Evolutionary conservation across 2,329 filamentous ascomycete genomes (phyloP), one percentile per base, ranked within the genome.

Genomic region (Chaetomium olivaceum): DNA sequence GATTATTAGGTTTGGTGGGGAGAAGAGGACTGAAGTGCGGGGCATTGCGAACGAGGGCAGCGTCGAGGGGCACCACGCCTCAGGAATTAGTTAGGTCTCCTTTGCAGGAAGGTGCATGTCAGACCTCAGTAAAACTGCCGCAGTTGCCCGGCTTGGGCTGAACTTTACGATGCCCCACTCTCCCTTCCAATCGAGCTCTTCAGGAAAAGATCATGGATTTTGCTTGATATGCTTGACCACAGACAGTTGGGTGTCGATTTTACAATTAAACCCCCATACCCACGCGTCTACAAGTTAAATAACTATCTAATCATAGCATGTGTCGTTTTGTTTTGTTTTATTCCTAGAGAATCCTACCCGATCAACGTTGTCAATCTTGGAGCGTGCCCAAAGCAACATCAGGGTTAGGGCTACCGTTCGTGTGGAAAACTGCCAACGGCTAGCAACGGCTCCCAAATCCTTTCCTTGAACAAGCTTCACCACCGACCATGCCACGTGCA

Each of bases 11-110:
- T 58, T 50, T 62, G 69, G 69, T 64, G 68, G 69, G 67, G 68
- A 68, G 62, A 77, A 72, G 71, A 77, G 71, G 69, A 73, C 11
- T 36, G 33, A 74, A 73, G 77, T 81, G 81, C 80, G 81, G 81
- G 81, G 81, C 81, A 82, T 82, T 67, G 63, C 63, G 66, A 62
- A 25, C 21, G 58, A 63, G 19, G 55, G 23, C 31, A 21, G 50
- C 23, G 54, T 62, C 51, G 62, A 63, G 61, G 61, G 55, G 61
- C 55, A 63, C 33, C 62, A 6, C 39, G 16, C 16, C 39, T 43
- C 33, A 36, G 33, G 33, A 36, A 36, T 36, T 12, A 12, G 8
- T 36, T 36, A 36, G 9, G 33, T 36, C 33, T 12, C 33, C 33
- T 14, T 36, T 14, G 11, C 33, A 43, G 39, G 39, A 54, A 33